Evolutionary conservation across 1,284 basidiomycete genomes (phyloP).

Genomic region (Moesziomyces sp.): DNA sequence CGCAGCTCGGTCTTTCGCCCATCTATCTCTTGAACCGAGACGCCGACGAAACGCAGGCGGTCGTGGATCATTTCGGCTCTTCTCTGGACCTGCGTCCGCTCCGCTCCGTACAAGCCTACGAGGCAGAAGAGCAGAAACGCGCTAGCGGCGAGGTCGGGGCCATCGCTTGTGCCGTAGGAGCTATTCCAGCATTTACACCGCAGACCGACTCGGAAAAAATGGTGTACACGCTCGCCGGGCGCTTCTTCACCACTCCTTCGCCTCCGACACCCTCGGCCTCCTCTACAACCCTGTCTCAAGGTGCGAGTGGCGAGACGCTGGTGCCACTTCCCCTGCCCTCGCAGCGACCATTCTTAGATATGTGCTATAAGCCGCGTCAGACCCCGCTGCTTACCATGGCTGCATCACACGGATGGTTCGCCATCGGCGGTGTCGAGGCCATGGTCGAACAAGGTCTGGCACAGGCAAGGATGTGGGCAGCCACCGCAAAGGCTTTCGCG

Average conservation of each 20-base stretch:
- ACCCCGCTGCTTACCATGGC: constrained; percentile 62
- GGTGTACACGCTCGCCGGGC: constrained; percentile 57
- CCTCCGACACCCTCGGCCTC: not conserved
- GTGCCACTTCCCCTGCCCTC: constrained; percentile 42
- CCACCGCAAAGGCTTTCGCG: constrained; percentile 32
- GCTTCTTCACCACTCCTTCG: constrained; percentile 46
- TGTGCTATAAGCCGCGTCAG: constrained; percentile 68
- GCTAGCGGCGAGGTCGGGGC: constrained; percentile 36
- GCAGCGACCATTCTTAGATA: constrained; percentile 66
- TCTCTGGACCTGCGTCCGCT: constrained; percentile 44
- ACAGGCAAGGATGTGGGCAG: constrained; percentile 65
- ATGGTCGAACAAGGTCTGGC: constrained; percentile 69
- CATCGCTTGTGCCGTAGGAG: constrained; percentile 56
- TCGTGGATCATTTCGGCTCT: constrained; percentile 41
- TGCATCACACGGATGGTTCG: constrained; percentile 50
- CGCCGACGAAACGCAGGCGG: constrained; percentile 41
- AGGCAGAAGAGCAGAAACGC: constrained; percentile 22
- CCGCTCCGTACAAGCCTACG: constrained; percentile 32
- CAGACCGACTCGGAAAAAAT: constrained; percentile 59
- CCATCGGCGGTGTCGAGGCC: constrained; percentile 65
- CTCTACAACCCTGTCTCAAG: not conserved
- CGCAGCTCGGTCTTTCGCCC: constrained; percentile 43
- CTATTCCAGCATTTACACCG: constrained; percentile 64
- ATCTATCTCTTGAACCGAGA: constrained; percentile 54
- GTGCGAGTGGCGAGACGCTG: constrained; percentile 1